Evolutionary conservation across 805 yeast genomes (phyloP).

Genomic region (Monosporozyma solicola): DNA sequence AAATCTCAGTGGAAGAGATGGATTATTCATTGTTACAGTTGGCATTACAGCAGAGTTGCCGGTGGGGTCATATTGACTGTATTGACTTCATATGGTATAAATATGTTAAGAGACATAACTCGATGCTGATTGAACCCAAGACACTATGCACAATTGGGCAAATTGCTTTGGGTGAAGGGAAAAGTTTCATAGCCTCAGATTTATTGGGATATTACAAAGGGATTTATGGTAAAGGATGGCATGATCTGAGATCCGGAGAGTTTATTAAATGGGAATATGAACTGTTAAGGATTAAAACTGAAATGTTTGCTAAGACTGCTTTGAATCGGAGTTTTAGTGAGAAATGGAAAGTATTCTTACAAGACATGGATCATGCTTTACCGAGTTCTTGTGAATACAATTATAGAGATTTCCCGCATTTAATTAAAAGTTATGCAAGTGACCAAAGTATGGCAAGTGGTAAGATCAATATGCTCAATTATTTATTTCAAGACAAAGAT

Average conservation of each 20-base stretch:
- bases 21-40: conserved; percentile 20
- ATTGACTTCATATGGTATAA: conserved; percentile 24
- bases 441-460: neutral
- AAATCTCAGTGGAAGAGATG: conserved; percentile 13
- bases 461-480: conserved; percentile 6
- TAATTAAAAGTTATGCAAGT: conserved; percentile 12
- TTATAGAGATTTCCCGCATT: conserved; percentile 23
- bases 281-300: conserved; percentile 19
- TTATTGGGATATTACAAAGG: conserved; percentile 14
- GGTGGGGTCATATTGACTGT: conserved; percentile 22
- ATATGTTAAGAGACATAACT: conserved; percentile 16
- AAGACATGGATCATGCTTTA: conserved; percentile 21
- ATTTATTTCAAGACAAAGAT: conserved; percentile 16
- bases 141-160: conserved; percentile 21
- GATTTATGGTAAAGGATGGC: conserved; percentile 4
- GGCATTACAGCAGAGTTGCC: conserved; percentile 17
- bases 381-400: conserved; percentile 5
- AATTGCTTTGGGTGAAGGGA: conserved; percentile 17
- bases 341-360: conserved; percentile 28
- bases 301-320: conserved; percentile 21
- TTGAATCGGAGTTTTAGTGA: conserved; percentile 12
- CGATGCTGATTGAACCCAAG: conserved; percentile 15
- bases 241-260: neutral
- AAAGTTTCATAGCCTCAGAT: conserved; percentile 19
- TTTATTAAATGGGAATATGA: conserved; percentile 12